A percentile compares a stretch with the other conserved stretches of the same genome.
Conservation (phyloP, 345 rosid species). For the Kandelia obovata region DNA sequence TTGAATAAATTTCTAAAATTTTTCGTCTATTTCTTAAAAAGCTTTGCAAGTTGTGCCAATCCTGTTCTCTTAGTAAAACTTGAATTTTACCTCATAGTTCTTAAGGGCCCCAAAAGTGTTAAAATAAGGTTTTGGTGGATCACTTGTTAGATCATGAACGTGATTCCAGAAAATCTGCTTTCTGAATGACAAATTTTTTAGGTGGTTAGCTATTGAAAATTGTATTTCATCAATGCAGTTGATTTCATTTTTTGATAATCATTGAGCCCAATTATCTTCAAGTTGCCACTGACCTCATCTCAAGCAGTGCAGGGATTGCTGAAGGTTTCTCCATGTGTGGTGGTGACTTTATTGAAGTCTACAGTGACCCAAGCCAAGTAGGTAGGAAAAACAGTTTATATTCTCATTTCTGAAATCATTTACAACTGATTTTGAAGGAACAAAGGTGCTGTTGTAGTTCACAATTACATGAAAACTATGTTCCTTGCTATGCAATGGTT, state of each 20-base stretch:
- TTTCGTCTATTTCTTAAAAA: background rate
- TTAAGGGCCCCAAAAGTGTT: too few relatives aligned
- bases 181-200: too few relatives aligned
- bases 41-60: background rate
- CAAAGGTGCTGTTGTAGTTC: background rate
- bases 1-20: background rate
- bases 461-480: background rate
- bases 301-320: conserved; percentile 91
- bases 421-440: background rate
- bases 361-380: conserved; percentile 68
- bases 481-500: background rate
- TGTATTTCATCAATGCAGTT: background rate
- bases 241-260: background rate
- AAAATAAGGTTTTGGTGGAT: too few relatives aligned
- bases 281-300: conserved; percentile 9
- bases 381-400: conserved; percentile 43
- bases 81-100: too few relatives aligned
- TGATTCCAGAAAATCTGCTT: too few relatives aligned
- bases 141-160: too few relatives aligned
- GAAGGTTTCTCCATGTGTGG: conserved; percentile 99
- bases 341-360: conserved; percentile 97
- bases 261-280: background rate
- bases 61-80: background rate
- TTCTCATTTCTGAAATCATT: background rate
- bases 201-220: background rate